Percentiles rank a stretch among this genome's conserved stretches.
phyloP scores from a whole-genome alignment of 2,329 filamentous ascomycete genomes.

The Endoconidiophora polonica region DNA sequence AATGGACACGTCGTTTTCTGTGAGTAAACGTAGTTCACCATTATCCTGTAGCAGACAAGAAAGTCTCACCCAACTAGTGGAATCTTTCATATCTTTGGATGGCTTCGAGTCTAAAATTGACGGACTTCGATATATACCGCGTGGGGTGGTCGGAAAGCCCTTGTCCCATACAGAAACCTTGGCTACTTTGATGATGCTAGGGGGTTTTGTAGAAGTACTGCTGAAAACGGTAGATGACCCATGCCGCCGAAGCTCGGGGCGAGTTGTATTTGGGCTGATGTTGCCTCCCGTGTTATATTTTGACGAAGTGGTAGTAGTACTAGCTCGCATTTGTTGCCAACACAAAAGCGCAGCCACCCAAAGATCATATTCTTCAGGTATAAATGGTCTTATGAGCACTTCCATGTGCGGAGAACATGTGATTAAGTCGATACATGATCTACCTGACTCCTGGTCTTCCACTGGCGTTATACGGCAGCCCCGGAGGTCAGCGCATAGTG shows the following conservation, averaged over 20 bases:
- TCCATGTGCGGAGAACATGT: constrained; percentile 21
- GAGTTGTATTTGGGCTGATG: constrained; percentile 22
- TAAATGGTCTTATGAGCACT: constrained; percentile 47
- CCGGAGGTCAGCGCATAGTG: constrained; percentile 9
- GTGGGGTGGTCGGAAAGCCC: constrained; percentile 37
- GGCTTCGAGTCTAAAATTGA: constrained; percentile 40
- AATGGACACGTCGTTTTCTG: constrained; percentile 65
- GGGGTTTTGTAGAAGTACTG: constrained; percentile 17
- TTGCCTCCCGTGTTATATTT: constrained; percentile 27
- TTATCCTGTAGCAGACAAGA: constrained; percentile 92
- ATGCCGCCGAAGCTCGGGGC: constrained; percentile 28
- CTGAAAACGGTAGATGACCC: constrained; percentile 13
- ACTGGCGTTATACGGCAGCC: constrained; percentile 21
- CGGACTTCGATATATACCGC: constrained; percentile 37
- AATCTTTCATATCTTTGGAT: constrained; percentile 16
- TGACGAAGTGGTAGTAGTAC: constrained; percentile 31
- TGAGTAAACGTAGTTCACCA: constrained; percentile 79
- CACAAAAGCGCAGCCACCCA: constrained; percentile 70
- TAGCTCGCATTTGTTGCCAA: constrained; percentile 60
- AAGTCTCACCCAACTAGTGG: constrained; percentile 54
- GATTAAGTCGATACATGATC: constrained; percentile 9
- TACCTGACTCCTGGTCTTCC: constrained; percentile 6
- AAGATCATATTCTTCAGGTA: constrained; percentile 51
- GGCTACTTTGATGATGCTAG: constrained; percentile 85
- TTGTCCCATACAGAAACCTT: constrained; percentile 87